Base-by-base conservation (phyloP, 2,329 filamentous ascomycete species). In the Fusarium sp. region DNA sequence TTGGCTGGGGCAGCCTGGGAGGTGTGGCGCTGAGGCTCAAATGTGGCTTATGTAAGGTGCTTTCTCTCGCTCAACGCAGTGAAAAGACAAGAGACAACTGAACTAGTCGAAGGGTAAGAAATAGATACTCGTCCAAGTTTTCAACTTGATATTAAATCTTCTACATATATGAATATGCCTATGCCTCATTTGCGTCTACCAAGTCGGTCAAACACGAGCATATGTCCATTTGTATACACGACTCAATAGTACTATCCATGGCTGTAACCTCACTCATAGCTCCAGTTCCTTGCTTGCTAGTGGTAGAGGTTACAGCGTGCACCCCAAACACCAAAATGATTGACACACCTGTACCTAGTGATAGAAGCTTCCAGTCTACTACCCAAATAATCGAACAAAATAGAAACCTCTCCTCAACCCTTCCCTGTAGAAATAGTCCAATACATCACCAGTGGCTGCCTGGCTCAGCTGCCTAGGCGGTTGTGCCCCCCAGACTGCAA, bases 11-110 rank as follows among this genome's bases (percentile, higher is more conserved):
- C 16, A 68, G 68, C 65, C 68, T 69, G 38, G 34, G 16, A 51
- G 25, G 10, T 66, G 68, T 70, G 68, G 68, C 68, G 56, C 29
- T 54, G 54, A 59, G 68, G 68, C 68, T 65, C 27, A 60, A 54
- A 18, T 27, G 31, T 59, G 20, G 33, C 16, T 23, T 38, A 27
- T 11, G n/a, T 25, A 31, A 36, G 14, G 13, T 34, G 33, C 6
- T 40, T 4, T 14, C 18, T 42, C 38, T 23, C 42, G 4, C 16
- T 10, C 2, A 27, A 25, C 14, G 4, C 42, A 46, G 14, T 23
- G 8, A 53, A 6, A 34, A 53, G 50, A 16, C 13, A 10, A n/a
- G 25, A 38, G 7, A 38, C 40, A 23, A 38, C 36, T 13, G 13
- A 11, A 8, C 27, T 29, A 9, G 40, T 44, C n/a, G 18, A 14